Conservation (phyloP, 768 basidiomycete species). For the Suillus cothurnatus region DNA sequence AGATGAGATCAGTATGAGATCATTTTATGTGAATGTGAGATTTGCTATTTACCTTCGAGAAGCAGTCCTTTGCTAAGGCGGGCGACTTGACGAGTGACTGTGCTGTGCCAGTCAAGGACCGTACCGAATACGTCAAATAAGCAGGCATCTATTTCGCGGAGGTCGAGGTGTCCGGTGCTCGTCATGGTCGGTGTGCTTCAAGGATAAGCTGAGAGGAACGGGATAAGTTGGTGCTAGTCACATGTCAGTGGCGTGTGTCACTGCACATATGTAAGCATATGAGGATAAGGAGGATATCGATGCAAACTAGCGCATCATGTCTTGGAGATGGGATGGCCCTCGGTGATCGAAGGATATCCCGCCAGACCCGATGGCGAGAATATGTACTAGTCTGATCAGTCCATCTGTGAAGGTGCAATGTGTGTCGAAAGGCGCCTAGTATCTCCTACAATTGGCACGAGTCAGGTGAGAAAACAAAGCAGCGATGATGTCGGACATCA, state of each 20-base stretch:
- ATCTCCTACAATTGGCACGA: too few species aligned
- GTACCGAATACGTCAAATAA: constrained; percentile 56
- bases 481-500: too few species aligned
- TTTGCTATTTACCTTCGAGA: constrained; percentile 16
- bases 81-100: constrained; percentile 23
- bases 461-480: too few species aligned
- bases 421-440: neutral
- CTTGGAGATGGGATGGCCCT: neutral
- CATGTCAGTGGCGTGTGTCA: neutral
- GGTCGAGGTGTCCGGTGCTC: neutral
- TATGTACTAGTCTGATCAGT: neutral
- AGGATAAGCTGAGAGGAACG: neutral
- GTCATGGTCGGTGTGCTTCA: neutral
- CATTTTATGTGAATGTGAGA: neutral
- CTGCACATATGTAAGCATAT: neutral
- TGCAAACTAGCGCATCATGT: neutral
- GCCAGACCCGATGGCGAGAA: neutral
- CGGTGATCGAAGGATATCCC: neutral
- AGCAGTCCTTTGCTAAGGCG: constrained; percentile 18
- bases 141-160: constrained; percentile 40
- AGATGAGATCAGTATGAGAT: neutral
- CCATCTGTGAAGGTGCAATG: neutral
- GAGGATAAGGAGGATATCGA: neutral
- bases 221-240: neutral
- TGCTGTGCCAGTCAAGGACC: constrained; percentile 45